Evolutionary conservation across 441 rosid species (phyloP).

Genomic region (Gossypium lobatum): DNA sequence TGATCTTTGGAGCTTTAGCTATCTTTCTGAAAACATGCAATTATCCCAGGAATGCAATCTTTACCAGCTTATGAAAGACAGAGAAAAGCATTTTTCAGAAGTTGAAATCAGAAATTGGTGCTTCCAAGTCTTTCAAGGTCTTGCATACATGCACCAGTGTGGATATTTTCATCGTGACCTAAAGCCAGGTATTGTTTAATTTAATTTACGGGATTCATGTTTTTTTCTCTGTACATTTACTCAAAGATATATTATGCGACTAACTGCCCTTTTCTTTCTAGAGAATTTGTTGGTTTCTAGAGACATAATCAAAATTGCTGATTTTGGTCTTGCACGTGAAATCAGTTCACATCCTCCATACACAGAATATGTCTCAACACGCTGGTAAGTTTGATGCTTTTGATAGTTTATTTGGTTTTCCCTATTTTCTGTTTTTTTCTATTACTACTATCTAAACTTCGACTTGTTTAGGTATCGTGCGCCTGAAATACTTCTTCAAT

Average conservation of each 20-base stretch:
- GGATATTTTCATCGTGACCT: conserved; percentile 98
- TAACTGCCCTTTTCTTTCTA: conserved; percentile 18
- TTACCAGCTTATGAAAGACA: conserved; percentile 86
- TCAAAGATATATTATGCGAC: not conserved
- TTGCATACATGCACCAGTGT: conserved; percentile 84
- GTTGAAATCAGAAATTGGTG: conserved; percentile 83
- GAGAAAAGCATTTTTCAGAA: conserved; percentile 68
- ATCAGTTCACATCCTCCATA: conserved; percentile 76
- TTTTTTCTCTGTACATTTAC: not conserved
- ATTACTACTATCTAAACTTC: not conserved
- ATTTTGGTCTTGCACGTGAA: conserved; percentile 95
- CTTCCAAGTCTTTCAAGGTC: conserved; percentile 94
- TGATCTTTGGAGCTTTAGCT: not conserved
- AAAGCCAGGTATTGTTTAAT: conserved; percentile 67
- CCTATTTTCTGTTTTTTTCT: not conserved
- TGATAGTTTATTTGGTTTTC: not conserved
- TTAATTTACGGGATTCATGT: not conserved
- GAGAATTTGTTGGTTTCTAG: conserved; percentile 80
- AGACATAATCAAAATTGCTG: conserved; percentile 80
- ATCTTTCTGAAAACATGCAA: not conserved
- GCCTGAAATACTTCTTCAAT: conserved; percentile 92
- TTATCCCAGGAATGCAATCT: conserved; percentile 70
- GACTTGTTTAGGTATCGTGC: conserved; percentile 71
- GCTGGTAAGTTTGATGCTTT: conserved; percentile 52
- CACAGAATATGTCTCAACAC: conserved; percentile 89